phyloP scores from a whole-genome alignment of 148 eudicot genomes.

The Amaranthus palmeri region DNA sequence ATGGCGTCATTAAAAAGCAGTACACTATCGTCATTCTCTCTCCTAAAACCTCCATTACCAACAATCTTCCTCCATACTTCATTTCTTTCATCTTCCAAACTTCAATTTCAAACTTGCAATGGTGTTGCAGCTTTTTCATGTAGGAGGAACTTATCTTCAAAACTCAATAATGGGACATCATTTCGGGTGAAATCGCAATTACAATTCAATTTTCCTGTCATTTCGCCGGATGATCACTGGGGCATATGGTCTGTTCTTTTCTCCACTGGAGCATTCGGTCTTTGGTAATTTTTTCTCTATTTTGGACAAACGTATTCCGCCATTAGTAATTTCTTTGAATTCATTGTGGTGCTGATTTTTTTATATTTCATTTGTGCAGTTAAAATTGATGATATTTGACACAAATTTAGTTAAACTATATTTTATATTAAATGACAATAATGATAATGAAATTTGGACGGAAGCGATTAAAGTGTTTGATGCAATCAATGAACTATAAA shows the following conservation, averaged over 20 bases:
- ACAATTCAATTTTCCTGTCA: constrained; percentile 36
- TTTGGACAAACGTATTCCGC: neutral
- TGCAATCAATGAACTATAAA: too few species aligned
- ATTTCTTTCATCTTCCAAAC: neutral
- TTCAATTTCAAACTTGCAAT: neutral
- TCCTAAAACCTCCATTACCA: constrained; percentile 3
- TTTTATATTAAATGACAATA: too few species aligned
- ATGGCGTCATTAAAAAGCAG: constrained; percentile 26
- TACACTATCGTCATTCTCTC: constrained; percentile 14
- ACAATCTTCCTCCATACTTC: constrained; percentile 2
- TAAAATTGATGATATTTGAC: too few species aligned
- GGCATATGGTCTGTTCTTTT: constrained; percentile 80
- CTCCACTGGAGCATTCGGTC: constrained; percentile 67
- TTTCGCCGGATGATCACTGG: constrained; percentile 75
- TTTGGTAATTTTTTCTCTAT: constrained; percentile 41
- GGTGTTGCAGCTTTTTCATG: neutral
- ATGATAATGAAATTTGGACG: too few species aligned
- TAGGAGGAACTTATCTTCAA: constrained; percentile 5
- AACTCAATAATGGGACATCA: constrained; percentile 9
- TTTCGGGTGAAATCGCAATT: constrained; percentile 31
- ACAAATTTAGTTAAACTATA: too few species aligned
- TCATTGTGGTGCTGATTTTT: too few species aligned
- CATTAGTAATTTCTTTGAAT: too few species aligned
- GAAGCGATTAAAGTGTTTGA: too few species aligned
- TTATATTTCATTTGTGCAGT: too few species aligned